Evolutionary conservation across 2,329 filamentous ascomycete species (phyloP), one percentile per base, ranked within the genome.

Genomic region (Claviceps arundinis): DNA sequence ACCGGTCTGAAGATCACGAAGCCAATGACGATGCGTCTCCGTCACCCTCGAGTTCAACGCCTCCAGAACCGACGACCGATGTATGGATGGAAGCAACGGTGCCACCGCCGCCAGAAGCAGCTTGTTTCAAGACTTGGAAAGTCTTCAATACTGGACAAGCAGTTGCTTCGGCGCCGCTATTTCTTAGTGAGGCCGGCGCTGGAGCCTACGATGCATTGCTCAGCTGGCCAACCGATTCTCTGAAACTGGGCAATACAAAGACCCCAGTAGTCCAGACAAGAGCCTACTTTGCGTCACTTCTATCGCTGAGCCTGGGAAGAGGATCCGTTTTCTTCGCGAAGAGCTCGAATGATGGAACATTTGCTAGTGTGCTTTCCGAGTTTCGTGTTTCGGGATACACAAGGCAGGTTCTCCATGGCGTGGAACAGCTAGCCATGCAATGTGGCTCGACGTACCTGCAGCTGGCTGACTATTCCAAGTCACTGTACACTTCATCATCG

Each of bases 271-370:
- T 83, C 2, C 70, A 78, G 48, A 64, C 70, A 1, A 69, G 65
- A 19, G 62, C 70, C 5, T 84, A 80, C 60, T 66, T 73, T 48
- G 65, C 73, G 17, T 83, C 81, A 11, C 68, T 91, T 0, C 71
- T 85, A 55, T 77, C 81, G 13, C 70, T 91, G 1, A 79, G 81
- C 0, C 74, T 89, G 5, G 87, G 87, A 0, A 75, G 85, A 47
- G 82, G 81, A 41, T 90, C 87, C 0, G 72, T 85, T 1, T 75
- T 93, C 37, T 93, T 88, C 63, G 62, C 66, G 0, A 88, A 80
- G 73, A 70, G 82, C 49, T 63, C 71, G 2, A 69, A 70, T 2
- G 71, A 72, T 30, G 67, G 66, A 24, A 69, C 68, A 0, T 88
- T 90, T 58, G 64, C 68, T 16, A 71, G 75, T 9, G 65, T 67